These are phyloP conservation scores for Angomonas ambiguus DNA, from an alignment of 208 protist genomes.

Conservation along the genomic window DNA sequence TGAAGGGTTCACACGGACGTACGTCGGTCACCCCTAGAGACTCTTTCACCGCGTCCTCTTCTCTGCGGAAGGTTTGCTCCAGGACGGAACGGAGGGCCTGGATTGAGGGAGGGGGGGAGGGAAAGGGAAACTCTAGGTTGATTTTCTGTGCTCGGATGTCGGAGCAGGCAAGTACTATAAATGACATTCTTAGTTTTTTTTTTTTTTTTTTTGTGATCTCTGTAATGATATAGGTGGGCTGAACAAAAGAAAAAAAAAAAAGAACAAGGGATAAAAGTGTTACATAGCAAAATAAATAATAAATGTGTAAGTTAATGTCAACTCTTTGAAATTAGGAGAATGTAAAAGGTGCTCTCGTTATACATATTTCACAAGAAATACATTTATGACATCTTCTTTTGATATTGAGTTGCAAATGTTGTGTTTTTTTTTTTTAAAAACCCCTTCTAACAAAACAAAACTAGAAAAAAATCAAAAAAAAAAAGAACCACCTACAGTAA, in stretches of 20 bases:
- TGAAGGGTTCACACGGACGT: slow-evolving; percentile 70
- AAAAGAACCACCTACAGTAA: neutral
- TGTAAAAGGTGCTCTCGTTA: no score
- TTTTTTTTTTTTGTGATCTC: slow-evolving; percentile 1
- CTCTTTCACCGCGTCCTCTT: slow-evolving; percentile 57
- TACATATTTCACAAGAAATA: neutral
- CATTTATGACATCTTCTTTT: neutral
- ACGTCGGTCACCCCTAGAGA: slow-evolving; percentile 25
- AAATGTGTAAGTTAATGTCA: no score
- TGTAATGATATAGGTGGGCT: slow-evolving; percentile 5
- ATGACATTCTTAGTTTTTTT: slow-evolving; percentile 24
- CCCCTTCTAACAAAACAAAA: neutral
- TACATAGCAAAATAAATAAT: neutral
- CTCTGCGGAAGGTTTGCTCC: slow-evolving; percentile 55
- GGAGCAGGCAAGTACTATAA: slow-evolving; percentile 58
- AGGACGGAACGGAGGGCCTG: slow-evolving; percentile 41
- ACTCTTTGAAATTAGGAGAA: slow-evolving; percentile 5
- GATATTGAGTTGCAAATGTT: neutral
- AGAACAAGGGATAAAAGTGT: neutral
- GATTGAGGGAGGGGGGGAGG: slow-evolving; percentile 38
- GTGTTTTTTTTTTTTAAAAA: neutral
- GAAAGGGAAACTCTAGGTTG: slow-evolving; percentile 73
- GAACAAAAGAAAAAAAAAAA: slow-evolving; percentile 2
- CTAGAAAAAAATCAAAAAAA: neutral
- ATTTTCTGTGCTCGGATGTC: slow-evolving; percentile 74